Evolutionary conservation across 140 eudicot species (phyloP).

Genomic region (Senecio squalidus): DNA sequence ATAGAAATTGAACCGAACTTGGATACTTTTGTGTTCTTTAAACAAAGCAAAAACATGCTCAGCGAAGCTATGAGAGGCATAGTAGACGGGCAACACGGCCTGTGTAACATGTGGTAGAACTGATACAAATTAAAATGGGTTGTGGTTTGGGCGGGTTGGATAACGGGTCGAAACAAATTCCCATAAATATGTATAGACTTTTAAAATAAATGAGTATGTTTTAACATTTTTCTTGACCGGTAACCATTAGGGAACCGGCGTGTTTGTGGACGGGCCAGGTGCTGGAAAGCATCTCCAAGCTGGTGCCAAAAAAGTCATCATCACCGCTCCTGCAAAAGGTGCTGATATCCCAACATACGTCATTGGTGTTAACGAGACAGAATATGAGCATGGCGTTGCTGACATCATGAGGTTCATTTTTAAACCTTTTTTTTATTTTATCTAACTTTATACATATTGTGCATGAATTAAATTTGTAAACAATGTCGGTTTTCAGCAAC

Average conservation of each 20-base stretch:
- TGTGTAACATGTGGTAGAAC: background rate
- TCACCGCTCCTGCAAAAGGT: constrained; percentile 97
- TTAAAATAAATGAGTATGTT: background rate
- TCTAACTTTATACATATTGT: background rate
- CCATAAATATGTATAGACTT: background rate
- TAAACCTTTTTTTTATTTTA: background rate
- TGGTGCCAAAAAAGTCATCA: constrained; percentile 92
- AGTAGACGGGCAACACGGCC: too few species aligned
- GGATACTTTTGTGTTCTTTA: background rate
- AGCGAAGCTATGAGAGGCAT: too few species aligned
- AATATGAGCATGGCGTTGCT: constrained; percentile 63
- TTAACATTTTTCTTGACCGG: background rate
- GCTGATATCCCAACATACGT: constrained; percentile 97
- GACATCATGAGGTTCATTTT: constrained; percentile 63
- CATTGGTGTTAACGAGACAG: constrained; percentile 77
- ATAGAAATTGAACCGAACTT: background rate
- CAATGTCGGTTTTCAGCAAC: constrained; percentile 44
- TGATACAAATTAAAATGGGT: background rate
- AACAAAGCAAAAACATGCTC: background rate
- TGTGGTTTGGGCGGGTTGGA: background rate
- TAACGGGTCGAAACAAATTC: background rate
- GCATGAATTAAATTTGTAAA: background rate
- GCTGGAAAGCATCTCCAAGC: constrained; percentile 98
- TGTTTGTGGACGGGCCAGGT: constrained; percentile 95
- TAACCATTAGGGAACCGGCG: constrained; percentile 80